Conservation (phyloP, 1,139 yeast genomes). For the Lizanozyma gosingica region DNA sequence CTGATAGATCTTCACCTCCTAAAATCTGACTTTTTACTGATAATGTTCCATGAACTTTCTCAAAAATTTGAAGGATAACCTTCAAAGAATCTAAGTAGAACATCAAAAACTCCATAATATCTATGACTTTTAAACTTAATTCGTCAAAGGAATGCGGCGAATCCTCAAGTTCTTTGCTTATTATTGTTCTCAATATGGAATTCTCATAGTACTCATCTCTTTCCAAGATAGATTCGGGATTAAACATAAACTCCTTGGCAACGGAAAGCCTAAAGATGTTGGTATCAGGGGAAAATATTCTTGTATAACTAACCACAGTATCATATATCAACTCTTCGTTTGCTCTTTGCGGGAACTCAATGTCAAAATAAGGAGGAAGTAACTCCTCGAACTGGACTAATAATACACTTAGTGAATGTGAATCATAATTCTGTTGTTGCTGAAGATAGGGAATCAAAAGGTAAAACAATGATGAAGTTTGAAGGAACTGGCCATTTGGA, state of each 20-base stretch:
- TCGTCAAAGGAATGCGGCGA: background rate
- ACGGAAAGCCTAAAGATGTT: background rate
- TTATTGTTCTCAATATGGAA: background rate
- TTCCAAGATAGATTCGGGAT: background rate
- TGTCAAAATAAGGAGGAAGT: background rate
- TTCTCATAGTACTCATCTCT: background rate
- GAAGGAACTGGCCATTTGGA: background rate
- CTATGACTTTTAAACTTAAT: background rate
- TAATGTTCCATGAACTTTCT: background rate
- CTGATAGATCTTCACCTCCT: background rate
- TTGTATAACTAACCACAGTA: background rate
- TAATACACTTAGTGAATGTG: background rate
- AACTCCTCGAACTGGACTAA: background rate
- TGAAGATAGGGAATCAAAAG: background rate
- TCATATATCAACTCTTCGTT: background rate
- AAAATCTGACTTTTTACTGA: background rate
- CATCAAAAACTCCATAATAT: background rate
- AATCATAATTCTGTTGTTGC: background rate
- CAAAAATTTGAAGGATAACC: background rate
- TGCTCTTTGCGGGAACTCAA: background rate
- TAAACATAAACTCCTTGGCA: background rate
- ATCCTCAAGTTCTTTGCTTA: background rate
- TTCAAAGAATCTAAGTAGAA: background rate
- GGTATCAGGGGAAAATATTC: background rate
- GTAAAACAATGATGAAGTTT: background rate